phyloP scores from a whole-genome alignment of 768 basidiomycete species.

The Tubosaeta brunneosetosa region DNA sequence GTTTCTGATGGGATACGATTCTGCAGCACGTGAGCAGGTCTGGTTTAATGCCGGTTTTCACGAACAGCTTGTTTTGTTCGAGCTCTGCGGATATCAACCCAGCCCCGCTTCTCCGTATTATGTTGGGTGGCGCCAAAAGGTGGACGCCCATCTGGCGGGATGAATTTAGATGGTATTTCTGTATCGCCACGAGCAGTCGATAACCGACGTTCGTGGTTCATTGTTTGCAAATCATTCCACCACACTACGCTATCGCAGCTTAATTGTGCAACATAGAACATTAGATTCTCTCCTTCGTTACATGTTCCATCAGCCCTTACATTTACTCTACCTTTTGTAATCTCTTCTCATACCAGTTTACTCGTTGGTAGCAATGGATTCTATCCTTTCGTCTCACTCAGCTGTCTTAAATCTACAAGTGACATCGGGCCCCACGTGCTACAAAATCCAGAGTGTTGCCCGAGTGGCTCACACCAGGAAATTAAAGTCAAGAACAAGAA shows the following conservation, averaged over 20 bases:
- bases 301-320: conserved; percentile 8
- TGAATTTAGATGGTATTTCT: conserved; percentile 10
- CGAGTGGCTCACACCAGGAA: too few relatives aligned
- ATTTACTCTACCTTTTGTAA: background rate
- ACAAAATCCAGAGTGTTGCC: too few relatives aligned
- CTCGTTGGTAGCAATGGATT: conserved; percentile 10
- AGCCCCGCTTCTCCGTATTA: conserved; percentile 60
- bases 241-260: conserved; percentile 13
- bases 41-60: conserved; percentile 79
- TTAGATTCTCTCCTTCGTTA: conserved; percentile 13
- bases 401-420: background rate
- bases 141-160: conserved; percentile 45
- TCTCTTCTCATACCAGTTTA: background rate
- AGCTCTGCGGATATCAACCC: conserved; percentile 66
- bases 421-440: background rate
- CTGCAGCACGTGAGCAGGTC: conserved; percentile 65
- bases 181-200: conserved; percentile 2
- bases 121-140: conserved; percentile 54
- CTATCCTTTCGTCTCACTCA: background rate
- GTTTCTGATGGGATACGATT: conserved; percentile 1
- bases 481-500: too few relatives aligned
- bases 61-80: conserved; percentile 72
- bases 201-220: conserved; percentile 6
- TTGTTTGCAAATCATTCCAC: conserved; percentile 1
- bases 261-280: conserved; percentile 16